phyloP scores from a whole-genome alignment of 768 basidiomycete genomes.

The Collybiopsis confluens region DNA sequence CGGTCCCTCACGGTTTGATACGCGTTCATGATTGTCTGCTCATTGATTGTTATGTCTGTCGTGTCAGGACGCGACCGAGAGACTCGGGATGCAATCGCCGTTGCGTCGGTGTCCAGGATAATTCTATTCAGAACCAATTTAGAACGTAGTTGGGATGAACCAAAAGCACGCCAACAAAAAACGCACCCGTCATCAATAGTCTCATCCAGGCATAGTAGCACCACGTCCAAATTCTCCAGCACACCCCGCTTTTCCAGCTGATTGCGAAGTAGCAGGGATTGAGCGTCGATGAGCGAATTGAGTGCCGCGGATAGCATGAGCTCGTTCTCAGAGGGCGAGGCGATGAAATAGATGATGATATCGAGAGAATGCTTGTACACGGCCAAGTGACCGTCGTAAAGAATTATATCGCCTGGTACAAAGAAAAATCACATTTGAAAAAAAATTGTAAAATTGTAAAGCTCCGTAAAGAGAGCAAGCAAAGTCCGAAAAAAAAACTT shows the following conservation, averaged over 20 bases:
- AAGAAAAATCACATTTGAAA: no score
- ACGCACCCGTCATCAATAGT: constrained; percentile 96
- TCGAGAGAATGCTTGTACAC: constrained; percentile 95
- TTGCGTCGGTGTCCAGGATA: constrained; percentile 93
- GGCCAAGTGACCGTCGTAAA: constrained; percentile 85
- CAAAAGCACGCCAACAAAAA: background rate
- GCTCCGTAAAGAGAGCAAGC: no score
- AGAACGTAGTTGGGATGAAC: background rate
- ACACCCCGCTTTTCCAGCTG: constrained; percentile 94
- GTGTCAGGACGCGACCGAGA: constrained; percentile 90
- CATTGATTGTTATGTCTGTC: constrained; percentile 96
- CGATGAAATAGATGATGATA: constrained; percentile 91
- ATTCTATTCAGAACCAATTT: constrained; percentile 55
- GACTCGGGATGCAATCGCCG: constrained; percentile 93
- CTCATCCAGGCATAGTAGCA: constrained; percentile 91
- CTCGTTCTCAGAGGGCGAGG: constrained; percentile 87
- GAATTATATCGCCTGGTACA: constrained; percentile 96
- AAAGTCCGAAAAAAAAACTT: constrained; percentile 20
- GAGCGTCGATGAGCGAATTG: constrained; percentile 78
- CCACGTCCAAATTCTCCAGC: constrained; percentile 90
- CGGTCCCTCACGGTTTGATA: constrained; percentile 87
- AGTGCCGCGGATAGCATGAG: constrained; percentile 91
- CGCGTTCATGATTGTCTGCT: constrained; percentile 91
- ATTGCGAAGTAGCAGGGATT: constrained; percentile 81
- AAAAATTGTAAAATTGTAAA: no score